phyloP scores from a whole-genome alignment of 495 filamentous ascomycete species.

The Xylaria sp. region DNA sequence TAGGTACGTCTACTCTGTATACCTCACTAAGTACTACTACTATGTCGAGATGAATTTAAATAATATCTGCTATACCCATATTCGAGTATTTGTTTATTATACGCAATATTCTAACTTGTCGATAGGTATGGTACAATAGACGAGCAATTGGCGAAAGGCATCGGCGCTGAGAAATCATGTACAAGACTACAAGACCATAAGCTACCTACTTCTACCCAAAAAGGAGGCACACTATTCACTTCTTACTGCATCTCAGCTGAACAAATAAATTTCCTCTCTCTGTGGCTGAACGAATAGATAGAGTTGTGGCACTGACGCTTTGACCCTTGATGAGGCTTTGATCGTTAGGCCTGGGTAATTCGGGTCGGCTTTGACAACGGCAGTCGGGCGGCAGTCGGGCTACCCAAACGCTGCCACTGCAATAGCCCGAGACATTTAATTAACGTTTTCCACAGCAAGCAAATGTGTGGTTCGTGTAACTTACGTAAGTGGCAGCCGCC shows the following conservation, averaged over 20 bases:
- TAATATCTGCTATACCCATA: background rate
- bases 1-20: too few species aligned
- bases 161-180: background rate
- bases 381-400: conserved; percentile 21
- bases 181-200: background rate
- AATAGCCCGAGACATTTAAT: background rate
- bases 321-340: background rate
- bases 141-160: background rate
- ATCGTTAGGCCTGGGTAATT: background rate
- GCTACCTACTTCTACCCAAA: background rate
- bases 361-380: background rate
- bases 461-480: conserved; percentile 1
- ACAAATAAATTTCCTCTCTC: background rate
- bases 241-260: background rate
- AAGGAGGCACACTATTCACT: too few species aligned
- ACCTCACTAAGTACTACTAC: too few species aligned
- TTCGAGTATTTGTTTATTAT: too few species aligned
- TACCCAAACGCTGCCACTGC: background rate
- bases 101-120: too few species aligned
- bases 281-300: background rate
- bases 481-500: conserved; percentile 18
- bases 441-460: background rate
- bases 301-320: background rate
- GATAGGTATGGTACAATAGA: background rate
- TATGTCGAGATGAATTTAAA: background rate